Conservation (phyloP, 495 filamentous ascomycete genomes). For the Pyronema omphalodes region DNA sequence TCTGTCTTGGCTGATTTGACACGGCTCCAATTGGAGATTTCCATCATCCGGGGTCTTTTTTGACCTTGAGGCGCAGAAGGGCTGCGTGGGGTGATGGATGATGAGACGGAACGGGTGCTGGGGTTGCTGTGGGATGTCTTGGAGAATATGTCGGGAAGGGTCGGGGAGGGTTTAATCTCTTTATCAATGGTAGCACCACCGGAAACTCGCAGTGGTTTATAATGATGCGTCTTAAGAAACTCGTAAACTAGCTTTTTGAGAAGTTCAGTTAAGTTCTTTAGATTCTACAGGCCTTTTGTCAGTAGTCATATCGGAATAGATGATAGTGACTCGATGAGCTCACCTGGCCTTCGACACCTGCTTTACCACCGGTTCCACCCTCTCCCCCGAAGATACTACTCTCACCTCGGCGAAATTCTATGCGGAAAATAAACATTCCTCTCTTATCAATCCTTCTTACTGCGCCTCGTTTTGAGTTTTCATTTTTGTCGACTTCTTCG, state of each 20-base stretch:
- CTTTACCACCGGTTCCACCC: constrained; percentile 22
- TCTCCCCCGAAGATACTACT: constrained; percentile 16
- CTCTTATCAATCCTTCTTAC: constrained; percentile 55
- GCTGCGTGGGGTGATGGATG: not conserved
- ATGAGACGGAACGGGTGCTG: not conserved
- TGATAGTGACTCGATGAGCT: not conserved
- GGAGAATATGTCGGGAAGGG: not conserved
- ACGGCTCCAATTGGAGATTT: constrained; percentile 13
- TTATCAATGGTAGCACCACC: not conserved
- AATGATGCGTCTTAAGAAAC: constrained; percentile 49
- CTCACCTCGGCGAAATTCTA: constrained; percentile 29
- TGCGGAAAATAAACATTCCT: constrained; percentile 78
- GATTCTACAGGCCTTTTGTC: constrained; percentile 18
- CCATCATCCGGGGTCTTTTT: not conserved
- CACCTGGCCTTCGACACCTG: constrained; percentile 16
- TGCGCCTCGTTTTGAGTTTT: constrained; percentile 27
- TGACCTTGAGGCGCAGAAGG: not conserved
- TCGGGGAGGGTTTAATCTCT: not conserved
- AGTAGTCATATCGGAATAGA: constrained; percentile 19
- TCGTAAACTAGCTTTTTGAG: constrained; percentile 43
- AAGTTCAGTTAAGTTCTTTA: constrained; percentile 37
- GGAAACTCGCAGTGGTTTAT: constrained; percentile 30
- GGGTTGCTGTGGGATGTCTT: not conserved
- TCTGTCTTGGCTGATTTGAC: constrained; percentile 16
- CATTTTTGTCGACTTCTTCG: constrained; percentile 32